Percentiles rank a stretch among this genome's conserved stretches.
phyloP scores from a whole-genome alignment of 768 basidiomycete genomes.

The Mycena latifolia region DNA sequence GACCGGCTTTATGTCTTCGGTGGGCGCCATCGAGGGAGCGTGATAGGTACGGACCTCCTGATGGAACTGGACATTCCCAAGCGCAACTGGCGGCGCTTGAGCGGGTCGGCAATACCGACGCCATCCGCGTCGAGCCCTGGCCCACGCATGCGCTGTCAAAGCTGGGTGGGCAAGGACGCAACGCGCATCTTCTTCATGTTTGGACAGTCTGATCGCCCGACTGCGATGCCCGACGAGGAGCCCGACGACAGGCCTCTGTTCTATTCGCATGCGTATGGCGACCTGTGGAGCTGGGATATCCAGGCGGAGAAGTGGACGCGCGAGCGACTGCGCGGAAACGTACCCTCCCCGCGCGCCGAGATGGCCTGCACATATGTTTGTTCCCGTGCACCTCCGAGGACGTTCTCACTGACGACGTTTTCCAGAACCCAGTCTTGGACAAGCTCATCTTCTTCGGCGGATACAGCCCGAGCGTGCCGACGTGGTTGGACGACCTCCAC shows the following conservation, averaged over 20 bases:
- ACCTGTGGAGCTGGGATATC: too few relatives aligned
- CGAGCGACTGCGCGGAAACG: too few relatives aligned
- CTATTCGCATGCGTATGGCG: slow-evolving; percentile 2
- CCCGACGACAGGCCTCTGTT: slow-evolving; percentile 35
- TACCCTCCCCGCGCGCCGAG: too few relatives aligned
- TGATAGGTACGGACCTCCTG: slow-evolving; percentile 51
- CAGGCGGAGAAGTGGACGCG: too few relatives aligned
- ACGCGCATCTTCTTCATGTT: too few relatives aligned
- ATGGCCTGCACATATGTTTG: too few relatives aligned
- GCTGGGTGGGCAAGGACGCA: slow-evolving; percentile 51
- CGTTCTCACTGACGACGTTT: neutral
- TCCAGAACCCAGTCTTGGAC: slow-evolving; percentile 37
- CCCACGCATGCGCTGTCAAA: slow-evolving; percentile 45
- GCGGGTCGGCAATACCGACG: slow-evolving; percentile 36
- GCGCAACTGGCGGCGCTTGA: slow-evolving; percentile 43
- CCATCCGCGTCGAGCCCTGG: slow-evolving; percentile 44
- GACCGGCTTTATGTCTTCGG: slow-evolving; percentile 55
- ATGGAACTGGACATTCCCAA: slow-evolving; percentile 51
- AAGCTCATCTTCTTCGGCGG: slow-evolving; percentile 55
- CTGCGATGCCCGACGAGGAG: slow-evolving; percentile 41
- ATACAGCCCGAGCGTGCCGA: slow-evolving; percentile 48
- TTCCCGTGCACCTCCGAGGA: neutral
- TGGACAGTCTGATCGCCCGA: slow-evolving; percentile 51
- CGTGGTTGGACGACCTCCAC: slow-evolving; percentile 31
- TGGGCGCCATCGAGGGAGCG: slow-evolving; percentile 13